Percentiles rank a stretch among this genome's conserved stretches.
Evolutionary conservation across 106 monocot species (phyloP).

Genomic region (Dioscorea alata): DNA sequence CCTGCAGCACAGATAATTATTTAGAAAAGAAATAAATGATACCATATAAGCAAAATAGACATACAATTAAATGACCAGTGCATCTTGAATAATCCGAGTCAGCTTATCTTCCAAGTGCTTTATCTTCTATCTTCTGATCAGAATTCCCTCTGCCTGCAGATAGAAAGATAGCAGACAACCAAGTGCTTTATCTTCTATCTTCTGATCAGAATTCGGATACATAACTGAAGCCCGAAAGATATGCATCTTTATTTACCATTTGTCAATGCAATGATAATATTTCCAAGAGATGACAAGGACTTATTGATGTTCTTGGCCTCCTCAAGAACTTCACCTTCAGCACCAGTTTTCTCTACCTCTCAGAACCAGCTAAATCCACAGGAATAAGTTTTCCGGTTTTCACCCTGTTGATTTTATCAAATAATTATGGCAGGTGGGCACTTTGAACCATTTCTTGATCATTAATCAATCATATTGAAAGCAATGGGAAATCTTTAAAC

Average conservation of each 20-base stretch:
- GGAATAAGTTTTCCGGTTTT: conserved; percentile 75
- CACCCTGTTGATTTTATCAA: conserved; percentile 21
- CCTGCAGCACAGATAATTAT: conserved; percentile 30
- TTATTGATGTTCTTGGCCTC: conserved; percentile 89
- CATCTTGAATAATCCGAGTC: conserved; percentile 86
- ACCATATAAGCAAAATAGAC: not conserved
- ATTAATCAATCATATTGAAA: no score
- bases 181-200: not conserved
- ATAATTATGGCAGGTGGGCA: not conserved
- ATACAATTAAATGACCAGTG: conserved; percentile 39
- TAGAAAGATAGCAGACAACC: not conserved
- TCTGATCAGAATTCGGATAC: not conserved
- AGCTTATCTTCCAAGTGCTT: no score
- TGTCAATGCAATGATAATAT: conserved; percentile 82
- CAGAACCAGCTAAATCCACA: conserved; percentile 88
- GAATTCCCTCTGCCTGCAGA: conserved; percentile 53
- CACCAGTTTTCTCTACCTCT: conserved; percentile 88
- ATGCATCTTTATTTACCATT: conserved; percentile 26
- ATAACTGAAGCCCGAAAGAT: not conserved
- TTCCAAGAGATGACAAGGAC: conserved; percentile 83
- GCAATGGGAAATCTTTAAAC: no score
- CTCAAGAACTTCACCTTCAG: conserved; percentile 74
- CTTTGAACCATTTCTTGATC: not conserved
- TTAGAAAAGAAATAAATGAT: not conserved
- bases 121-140: no score